phyloP scores from a whole-genome alignment of 345 rosid species.

The Noccaea caerulescens region DNA sequence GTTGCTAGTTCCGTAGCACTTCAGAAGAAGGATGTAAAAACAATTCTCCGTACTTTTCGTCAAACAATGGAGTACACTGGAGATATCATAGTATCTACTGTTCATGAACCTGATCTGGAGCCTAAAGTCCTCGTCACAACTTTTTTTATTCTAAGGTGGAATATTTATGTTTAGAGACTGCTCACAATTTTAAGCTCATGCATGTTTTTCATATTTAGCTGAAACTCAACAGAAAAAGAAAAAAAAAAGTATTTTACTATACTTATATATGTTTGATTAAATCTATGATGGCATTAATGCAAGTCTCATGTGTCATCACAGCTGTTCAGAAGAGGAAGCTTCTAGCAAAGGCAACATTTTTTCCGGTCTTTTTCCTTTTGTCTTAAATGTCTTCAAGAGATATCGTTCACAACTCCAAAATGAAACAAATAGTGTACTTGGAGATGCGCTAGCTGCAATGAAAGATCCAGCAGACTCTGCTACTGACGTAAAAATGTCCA shows the following conservation, averaged over 20 bases:
- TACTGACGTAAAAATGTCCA: slow-evolving; percentile 34
- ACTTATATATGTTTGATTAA: not conserved
- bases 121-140: slow-evolving; percentile 62
- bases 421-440: slow-evolving; percentile 38
- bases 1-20: slow-evolving; percentile 61
- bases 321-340: slow-evolving; percentile 47
- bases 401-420: slow-evolving; percentile 44
- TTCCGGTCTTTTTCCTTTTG: slow-evolving; percentile 73
- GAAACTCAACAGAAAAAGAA: not conserved
- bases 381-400: slow-evolving; percentile 57
- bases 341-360: slow-evolving; percentile 57
- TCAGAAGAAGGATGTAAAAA: slow-evolving; percentile 49
- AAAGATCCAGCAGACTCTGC: slow-evolving; percentile 36
- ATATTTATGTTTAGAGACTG: slow-evolving; percentile 27
- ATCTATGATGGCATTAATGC: slow-evolving; percentile 31
- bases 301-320: slow-evolving; percentile 45
- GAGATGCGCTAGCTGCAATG: slow-evolving; percentile 33
- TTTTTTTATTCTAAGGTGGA: slow-evolving; percentile 68
- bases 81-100: slow-evolving; percentile 59
- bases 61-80: slow-evolving; percentile 60
- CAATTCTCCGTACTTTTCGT: slow-evolving; percentile 66
- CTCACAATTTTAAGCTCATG: slow-evolving; percentile 8
- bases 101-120: slow-evolving; percentile 73
- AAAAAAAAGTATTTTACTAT: too few relatives aligned
- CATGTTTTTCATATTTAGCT: slow-evolving; percentile 6